Evolutionary conservation across 176 grass and related monocot genomes (phyloP), one percentile per base, ranked within the genome.

Genomic region (Lolium perenne): DNA sequence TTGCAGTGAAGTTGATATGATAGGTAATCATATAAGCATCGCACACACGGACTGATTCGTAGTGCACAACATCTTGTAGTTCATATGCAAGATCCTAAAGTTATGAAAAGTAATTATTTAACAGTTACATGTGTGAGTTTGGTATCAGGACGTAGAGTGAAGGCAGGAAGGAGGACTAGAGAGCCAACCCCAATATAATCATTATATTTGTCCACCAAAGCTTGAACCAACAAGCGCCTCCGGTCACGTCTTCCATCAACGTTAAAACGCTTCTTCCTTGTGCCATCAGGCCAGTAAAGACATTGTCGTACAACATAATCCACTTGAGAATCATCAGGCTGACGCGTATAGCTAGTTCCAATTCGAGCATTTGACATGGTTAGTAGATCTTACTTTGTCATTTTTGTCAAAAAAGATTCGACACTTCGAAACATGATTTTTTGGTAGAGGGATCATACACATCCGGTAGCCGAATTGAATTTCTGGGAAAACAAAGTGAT

Each of bases 1-100:
- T 66, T 9, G 45, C 10, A 7, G 60, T 81, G 79, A 81, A 81
- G 48, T 51, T 81, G 60, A 81, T 50, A 81, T 68, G 79, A 20
- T 66, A 3, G 61, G 23, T 51, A 1, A 11, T 4, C 6, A 6
- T 81, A 0, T 20, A 3, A 12, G 2, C 9, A 76, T 76, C 8
- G 14, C 5, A 3, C 61, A 51, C 9, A 35, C 14, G 1, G 67
- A 81, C 61, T 67, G 16, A 29, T 81, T 18, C 17, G 6, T n/a
- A 61, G 43, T 38, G 45, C 59, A 81, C 2, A 67, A 35, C 23
- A 53, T 81, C 79, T 48, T 66, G 32, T 23, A 53, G 79, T 38
- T n/a, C 61, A 51, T 21, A 50, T 29, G 45, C 15, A 80, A 5
- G 15, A 53, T 81, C 79, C 79, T 81, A 14, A 51, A 49, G 12